Evolutionary conservation across 2,329 filamentous ascomycete genomes (phyloP), one percentile per base, ranked within the genome.

Genomic region (Colletotrichum neosansevieriae): DNA sequence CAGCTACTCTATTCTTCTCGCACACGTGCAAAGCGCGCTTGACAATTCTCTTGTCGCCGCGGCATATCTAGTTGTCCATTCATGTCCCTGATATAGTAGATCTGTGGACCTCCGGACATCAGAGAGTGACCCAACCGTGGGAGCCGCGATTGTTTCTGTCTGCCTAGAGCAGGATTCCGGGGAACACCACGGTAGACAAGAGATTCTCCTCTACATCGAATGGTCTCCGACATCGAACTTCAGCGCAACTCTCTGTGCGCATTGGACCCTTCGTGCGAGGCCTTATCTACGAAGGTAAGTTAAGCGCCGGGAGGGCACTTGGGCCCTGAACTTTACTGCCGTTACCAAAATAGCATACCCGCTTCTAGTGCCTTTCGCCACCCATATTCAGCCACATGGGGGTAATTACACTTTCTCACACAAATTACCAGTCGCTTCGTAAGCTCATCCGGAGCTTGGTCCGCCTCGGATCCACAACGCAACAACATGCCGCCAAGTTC

Each of bases 201-300:
- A 47, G 19, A 29, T 9, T 29, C 1, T 2, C 29, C 6, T 29
- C 29, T 29, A 9, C 6, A 29, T 29, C 29, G 6, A 36, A 12
- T 13, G 49, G 32, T 19, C 34, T 32, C 19, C 4, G 29, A 11
- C 17, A 32, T n/a, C 13, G 15, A 21, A 54, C 19, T 51, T 54
- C 45, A 58, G 64, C 40, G 21, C 60, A 64, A 68, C 47, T 59
- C 36, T 65, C 61, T 10, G 32, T 29, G 38, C 61, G 34, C 54
- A 51, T 12, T 49, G 47, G 34, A 53, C 34, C 34, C 29, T 24
- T 45, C 7, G 21, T 24, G 44, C 51, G 17, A 44, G 38, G 45
- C 32, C 21, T 58, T 49, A 21, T 47, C 40, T 40, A 58, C 21
- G 19, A 32, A 58, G 34, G 42, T 13, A 15, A 40, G 53, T 24